Conservation (phyloP, 257 asterid genomes). For the Solanum peruvianum region DNA sequence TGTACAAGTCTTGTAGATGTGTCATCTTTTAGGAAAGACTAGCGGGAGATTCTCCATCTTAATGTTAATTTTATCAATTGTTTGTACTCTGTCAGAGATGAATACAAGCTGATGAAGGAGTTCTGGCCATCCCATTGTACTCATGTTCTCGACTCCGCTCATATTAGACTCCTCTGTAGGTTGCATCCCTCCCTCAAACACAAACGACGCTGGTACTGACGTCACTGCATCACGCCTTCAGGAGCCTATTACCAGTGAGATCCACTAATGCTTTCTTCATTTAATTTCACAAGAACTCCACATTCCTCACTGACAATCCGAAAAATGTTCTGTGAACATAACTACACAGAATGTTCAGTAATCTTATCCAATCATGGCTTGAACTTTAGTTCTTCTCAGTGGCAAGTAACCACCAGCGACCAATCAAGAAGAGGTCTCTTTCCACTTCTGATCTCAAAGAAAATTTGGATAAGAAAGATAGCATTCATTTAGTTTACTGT, state of each 20-base stretch:
- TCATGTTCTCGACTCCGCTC: not conserved
- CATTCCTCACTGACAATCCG: not conserved
- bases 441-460: not conserved
- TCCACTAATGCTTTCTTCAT: not conserved
- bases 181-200: not conserved
- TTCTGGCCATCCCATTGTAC: not conserved
- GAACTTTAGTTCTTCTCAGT: not conserved
- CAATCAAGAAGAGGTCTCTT: not conserved
- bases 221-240: not conserved
- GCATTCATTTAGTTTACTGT: not conserved
- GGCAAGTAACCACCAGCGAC: not conserved
- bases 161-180: not conserved
- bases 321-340: not conserved
- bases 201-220: not conserved
- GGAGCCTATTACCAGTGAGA: not conserved
- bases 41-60: not conserved
- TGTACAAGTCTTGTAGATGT: not conserved
- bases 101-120: not conserved
- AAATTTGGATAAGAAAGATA: not conserved
- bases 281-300: not conserved
- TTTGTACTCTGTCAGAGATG: not conserved
- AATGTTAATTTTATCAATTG: not conserved
- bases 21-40: not conserved
- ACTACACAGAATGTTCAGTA: not conserved
- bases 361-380: not conserved